Conservation (phyloP, 225 moss, liverwort and hornwort genomes). For the Rhytidiadelphus loreus region DNA sequence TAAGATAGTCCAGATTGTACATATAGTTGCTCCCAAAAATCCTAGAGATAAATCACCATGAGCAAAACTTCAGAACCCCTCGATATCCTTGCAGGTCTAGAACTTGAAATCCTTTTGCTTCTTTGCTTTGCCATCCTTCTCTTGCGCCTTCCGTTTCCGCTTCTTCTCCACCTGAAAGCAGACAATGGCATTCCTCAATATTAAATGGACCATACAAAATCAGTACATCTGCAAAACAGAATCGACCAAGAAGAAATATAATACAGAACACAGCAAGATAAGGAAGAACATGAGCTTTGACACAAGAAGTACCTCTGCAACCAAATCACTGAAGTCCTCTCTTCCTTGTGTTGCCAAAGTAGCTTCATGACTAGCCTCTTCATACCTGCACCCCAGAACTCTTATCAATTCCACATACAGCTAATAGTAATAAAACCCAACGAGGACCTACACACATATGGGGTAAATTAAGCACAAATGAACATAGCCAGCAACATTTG, state of each 20-base stretch:
- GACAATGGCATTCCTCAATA: not conserved
- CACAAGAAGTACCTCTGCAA: slow-evolving; percentile 65
- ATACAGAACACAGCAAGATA: not conserved
- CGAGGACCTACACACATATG: not conserved
- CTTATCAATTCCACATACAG: not conserved
- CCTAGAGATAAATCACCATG: not conserved
- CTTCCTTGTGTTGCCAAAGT: slow-evolving; percentile 74
- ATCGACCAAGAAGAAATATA: not conserved
- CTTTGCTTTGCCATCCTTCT: slow-evolving; percentile 95
- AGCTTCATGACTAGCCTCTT: slow-evolving; percentile 97
- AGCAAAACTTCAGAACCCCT: not conserved
- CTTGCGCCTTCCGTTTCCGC: slow-evolving; percentile 92
- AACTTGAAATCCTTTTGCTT: slow-evolving; percentile 98
- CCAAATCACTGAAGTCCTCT: slow-evolving; percentile 96
- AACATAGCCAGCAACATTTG: not conserved
- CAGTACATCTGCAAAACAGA: not conserved
- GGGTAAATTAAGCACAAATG: not conserved
- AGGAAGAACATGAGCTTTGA: not conserved
- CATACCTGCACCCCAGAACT: slow-evolving; percentile 51
- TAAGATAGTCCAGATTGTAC: slow-evolving; percentile 16
- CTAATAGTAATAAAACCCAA: not conserved
- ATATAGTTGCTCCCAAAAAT: slow-evolving; percentile 1
- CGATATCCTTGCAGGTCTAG: slow-evolving; percentile 16
- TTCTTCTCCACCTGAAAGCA: slow-evolving; percentile 79
- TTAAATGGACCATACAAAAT: not conserved